Percentiles rank a stretch among this genome's conserved stretches.
phyloP scores from a whole-genome alignment of 208 protist genomes.

The Leishmania martiniquensis region DNA sequence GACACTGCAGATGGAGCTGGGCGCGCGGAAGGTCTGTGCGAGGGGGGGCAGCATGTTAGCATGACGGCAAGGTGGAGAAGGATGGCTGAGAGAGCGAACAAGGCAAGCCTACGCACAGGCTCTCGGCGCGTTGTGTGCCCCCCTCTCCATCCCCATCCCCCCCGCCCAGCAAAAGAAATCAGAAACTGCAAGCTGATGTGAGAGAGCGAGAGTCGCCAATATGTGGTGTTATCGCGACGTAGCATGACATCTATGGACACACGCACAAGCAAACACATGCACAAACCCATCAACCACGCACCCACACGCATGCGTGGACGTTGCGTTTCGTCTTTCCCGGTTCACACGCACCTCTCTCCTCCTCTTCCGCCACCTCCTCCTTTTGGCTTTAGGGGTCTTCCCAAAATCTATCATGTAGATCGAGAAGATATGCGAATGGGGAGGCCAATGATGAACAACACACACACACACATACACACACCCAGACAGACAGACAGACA shows the following conservation, averaged over 20 bases:
- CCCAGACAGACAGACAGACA: neutral
- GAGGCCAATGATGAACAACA: neutral
- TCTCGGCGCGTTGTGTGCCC: neutral
- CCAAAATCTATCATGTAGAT: conserved; percentile 1
- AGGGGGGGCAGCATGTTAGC: neutral
- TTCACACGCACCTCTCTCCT: neutral
- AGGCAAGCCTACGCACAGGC: neutral
- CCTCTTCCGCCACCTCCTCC: neutral
- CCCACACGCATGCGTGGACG: neutral
- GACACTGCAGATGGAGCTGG: too few species aligned
- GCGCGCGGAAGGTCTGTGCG: too few species aligned
- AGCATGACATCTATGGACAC: too few species aligned
- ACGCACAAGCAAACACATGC: too few species aligned
- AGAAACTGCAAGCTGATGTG: neutral
- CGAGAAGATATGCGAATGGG: neutral
- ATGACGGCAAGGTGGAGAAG: neutral
- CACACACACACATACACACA: neutral
- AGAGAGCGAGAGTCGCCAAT: neutral
- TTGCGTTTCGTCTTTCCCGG: neutral
- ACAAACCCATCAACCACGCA: too few species aligned
- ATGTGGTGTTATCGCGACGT: neutral
- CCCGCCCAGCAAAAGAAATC: too few species aligned
- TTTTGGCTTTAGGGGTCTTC: conserved; percentile 1
- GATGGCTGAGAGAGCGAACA: neutral
- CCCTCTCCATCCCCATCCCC: too few species aligned